Percentiles rank a stretch among this genome's conserved stretches.
Evolutionary conservation across 192 early-diverging fungal species (phyloP).

Genomic region (Coemansia sp.): DNA sequence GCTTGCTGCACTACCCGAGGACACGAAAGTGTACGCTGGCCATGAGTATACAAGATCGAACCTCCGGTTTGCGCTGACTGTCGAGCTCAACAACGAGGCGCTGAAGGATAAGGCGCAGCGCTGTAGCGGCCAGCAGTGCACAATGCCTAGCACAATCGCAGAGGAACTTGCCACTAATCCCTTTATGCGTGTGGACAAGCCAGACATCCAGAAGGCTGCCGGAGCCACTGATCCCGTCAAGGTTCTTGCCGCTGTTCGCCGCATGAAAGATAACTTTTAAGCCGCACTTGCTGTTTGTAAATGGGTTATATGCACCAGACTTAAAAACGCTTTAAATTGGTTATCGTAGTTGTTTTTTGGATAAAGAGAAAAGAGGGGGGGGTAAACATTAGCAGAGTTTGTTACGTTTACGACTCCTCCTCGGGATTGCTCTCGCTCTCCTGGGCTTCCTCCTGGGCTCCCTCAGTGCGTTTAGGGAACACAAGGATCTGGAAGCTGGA

Average conservation of each 20-base stretch:
- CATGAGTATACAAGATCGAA: conserved; percentile 90
- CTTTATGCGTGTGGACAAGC: conserved; percentile 81
- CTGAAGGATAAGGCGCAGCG: conserved; percentile 70
- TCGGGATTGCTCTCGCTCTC: too few relatives aligned
- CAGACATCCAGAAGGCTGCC: conserved; percentile 59
- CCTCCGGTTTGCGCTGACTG: conserved; percentile 71
- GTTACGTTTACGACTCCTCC: neutral
- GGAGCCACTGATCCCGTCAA: conserved; percentile 68
- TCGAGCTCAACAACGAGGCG: conserved; percentile 79
- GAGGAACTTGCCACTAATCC: conserved; percentile 86
- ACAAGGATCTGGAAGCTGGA: conserved; percentile 25
- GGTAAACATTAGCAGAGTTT: neutral
- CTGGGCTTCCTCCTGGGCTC: neutral
- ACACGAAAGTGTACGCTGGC: conserved; percentile 88
- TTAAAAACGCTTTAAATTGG: too few relatives aligned
- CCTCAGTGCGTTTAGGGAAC: conserved; percentile 39
- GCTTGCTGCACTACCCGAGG: conserved; percentile 70
- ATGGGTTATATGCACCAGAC: too few relatives aligned
- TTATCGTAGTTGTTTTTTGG: too few relatives aligned
- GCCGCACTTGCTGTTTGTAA: neutral
- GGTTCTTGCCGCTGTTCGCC: conserved; percentile 76
- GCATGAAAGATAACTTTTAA: conserved; percentile 77
- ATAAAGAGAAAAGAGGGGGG: too few relatives aligned
- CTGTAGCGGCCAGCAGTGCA: conserved; percentile 52
- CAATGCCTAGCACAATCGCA: conserved; percentile 90